Percentiles rank a stretch among this genome's conserved stretches.
Conservation (phyloP, 805 yeast species). For the Trichomonascus vanleenenianus region DNA sequence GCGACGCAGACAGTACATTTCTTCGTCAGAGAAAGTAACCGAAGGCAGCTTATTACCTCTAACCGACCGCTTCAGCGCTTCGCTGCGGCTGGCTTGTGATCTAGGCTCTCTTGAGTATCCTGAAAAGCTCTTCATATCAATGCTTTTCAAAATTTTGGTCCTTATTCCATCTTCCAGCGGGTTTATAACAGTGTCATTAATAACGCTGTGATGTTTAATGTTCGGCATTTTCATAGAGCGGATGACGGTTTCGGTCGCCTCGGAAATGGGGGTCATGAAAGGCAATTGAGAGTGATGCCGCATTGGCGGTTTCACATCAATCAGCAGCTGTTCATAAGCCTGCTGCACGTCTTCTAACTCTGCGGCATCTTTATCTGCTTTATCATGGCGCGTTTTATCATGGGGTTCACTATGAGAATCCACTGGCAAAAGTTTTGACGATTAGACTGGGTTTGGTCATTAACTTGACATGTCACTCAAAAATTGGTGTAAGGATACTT, state of each 20-base stretch:
- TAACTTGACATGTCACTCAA: no score
- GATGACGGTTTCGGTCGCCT: constrained; percentile 20
- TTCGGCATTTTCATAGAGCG: background rate
- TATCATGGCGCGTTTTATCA: background rate
- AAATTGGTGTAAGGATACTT: background rate
- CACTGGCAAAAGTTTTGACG: background rate
- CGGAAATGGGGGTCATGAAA: constrained; percentile 29
- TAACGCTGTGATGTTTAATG: background rate
- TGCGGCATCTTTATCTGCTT: no score
- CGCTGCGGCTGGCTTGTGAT: constrained; percentile 1
- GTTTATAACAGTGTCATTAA: constrained; percentile 2
- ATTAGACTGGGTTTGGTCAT: no score
- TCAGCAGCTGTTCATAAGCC: no score
- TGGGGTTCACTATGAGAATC: background rate
- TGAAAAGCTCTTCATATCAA: constrained; percentile 19
- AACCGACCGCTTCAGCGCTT: background rate
- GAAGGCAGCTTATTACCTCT: background rate
- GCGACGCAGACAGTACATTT: constrained; percentile 40
- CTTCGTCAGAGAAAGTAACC: constrained; percentile 15
- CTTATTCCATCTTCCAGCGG: constrained; percentile 5
- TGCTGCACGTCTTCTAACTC: no score
- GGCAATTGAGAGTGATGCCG: background rate
- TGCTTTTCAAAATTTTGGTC: background rate
- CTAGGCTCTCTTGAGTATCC: constrained; percentile 23
- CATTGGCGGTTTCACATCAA: no score